Conservation (phyloP, 2,329 filamentous ascomycete species). For the Xylaria digitata region DNA sequence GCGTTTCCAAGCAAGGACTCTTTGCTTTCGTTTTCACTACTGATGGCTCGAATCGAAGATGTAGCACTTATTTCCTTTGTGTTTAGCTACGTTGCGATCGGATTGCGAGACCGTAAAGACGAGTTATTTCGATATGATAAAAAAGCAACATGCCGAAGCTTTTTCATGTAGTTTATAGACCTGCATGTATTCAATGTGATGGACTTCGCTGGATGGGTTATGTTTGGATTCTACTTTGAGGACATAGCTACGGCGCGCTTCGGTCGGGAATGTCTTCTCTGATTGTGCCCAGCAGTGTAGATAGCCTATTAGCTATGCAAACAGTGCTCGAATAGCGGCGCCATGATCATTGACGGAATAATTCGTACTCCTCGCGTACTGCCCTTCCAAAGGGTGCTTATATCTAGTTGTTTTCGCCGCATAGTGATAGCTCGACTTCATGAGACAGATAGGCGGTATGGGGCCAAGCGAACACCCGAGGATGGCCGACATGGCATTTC, state of each 20-base stretch:
- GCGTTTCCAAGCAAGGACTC: neutral
- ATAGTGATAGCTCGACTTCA: neutral
- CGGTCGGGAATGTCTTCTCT: neutral
- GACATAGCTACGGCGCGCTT: neutral
- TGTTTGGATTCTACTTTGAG: neutral
- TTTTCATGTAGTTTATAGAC: neutral
- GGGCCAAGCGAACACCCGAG: neutral
- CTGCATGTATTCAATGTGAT: neutral
- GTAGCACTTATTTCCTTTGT: neutral
- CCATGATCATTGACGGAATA: neutral
- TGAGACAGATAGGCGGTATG: neutral
- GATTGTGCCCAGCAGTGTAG: too few species aligned
- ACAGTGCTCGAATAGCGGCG: neutral
- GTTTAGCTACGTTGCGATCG: neutral
- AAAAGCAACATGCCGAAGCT: neutral
- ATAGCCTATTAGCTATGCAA: too few species aligned
- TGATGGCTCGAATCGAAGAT: slow-evolving; percentile 41
- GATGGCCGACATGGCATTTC: neutral
- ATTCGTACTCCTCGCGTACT: neutral
- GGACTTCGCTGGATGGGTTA: neutral
- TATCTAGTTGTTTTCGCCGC: neutral
- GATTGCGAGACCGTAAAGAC: neutral
- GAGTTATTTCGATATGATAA: neutral
- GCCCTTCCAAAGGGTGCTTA: neutral
- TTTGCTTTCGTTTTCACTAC: neutral